A percentile compares a stretch with the other conserved stretches of the same genome.
These are phyloP conservation scores for Plasmodium gaboni DNA, from an alignment of 169 alveolate species.

Conservation along the genomic window DNA sequence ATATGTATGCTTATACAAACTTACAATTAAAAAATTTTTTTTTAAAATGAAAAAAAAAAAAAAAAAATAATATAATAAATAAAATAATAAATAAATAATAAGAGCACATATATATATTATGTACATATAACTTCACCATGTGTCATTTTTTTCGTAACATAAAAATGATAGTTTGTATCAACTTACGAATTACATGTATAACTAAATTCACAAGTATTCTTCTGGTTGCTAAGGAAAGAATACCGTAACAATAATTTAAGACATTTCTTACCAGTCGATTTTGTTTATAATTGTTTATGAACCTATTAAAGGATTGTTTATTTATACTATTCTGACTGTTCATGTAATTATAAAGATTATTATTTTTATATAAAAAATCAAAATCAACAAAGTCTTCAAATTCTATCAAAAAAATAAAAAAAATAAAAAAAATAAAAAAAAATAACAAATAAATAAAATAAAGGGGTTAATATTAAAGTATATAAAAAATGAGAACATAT, in stretches of 20 bases:
- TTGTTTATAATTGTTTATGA: constrained; percentile 7
- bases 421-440: background rate
- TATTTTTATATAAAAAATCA: constrained; percentile 18
- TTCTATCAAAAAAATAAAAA: constrained; percentile 42
- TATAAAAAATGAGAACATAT: no score
- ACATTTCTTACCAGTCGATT: constrained; percentile 10
- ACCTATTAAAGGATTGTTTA: constrained; percentile 3
- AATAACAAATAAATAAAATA: background rate
- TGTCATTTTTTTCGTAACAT: constrained; percentile 29
- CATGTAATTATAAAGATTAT: background rate
- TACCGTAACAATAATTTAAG: constrained; percentile 19
- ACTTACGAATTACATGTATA: constrained; percentile 17
- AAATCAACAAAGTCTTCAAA: constrained; percentile 26
- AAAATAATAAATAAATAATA: background rate
- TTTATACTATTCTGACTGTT: background rate
- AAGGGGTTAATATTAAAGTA: no score
- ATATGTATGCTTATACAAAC: background rate
- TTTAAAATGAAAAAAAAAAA: background rate
- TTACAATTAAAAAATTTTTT: background rate
- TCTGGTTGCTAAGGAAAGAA: constrained; percentile 55
- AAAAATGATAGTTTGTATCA: constrained; percentile 26
- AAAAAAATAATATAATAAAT: background rate
- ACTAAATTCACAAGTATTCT: constrained; percentile 31
- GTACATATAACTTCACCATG: no score
- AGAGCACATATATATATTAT: background rate